Evolutionary conservation across 2,329 filamentous ascomycete species (phyloP), one percentile per base, ranked within the genome.

Genomic region (Aspergillus caelatus): DNA sequence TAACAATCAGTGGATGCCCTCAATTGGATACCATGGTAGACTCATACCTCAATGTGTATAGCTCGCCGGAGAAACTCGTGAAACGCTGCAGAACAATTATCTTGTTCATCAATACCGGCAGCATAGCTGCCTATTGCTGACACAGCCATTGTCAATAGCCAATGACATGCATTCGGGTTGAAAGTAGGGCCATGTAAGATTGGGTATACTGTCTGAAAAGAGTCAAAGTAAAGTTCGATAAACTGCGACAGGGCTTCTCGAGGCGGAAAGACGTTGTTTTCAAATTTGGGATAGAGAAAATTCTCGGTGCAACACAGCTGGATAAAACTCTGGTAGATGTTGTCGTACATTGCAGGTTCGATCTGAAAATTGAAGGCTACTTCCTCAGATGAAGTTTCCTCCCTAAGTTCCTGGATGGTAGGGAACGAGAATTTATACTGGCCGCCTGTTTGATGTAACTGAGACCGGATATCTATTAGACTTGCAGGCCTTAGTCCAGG

Each of bases 51-150:
- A 32, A 74, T 69, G 39, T 71, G 63, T 50, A 81, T 73, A 41
- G 75, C 76, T 39, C 79, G 74, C 19, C 78, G 76, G 54, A 80
- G 68, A 61, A 82, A 75, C 62, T 82, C 80, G 62, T 81, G 76
- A 54, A 81, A 75, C 36, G 78, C 75, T 50, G 71, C 63, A 39
- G 71, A 68, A 56, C 73, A 73, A 8, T 74, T 67, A 23, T 74
- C 69, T 60, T 68, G 67, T 23, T 76, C 67, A 16, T 68, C 61
- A 12, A 63, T 60, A 36, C 73, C 71, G 39, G 70, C 67, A 64
- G 73, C 75, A 57, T 78, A 77, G 59, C 78, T 79, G 8, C 80
- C 80, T 56, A 81, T 72, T 52, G 80, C 73, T 34, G 79, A 68
- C 48, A 81, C 66, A 16, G 80, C 77, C 57, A 82, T 65, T 5